phyloP scores from a whole-genome alignment of 176 grass and related monocot species.

The Aegilops bicornis region DNA sequence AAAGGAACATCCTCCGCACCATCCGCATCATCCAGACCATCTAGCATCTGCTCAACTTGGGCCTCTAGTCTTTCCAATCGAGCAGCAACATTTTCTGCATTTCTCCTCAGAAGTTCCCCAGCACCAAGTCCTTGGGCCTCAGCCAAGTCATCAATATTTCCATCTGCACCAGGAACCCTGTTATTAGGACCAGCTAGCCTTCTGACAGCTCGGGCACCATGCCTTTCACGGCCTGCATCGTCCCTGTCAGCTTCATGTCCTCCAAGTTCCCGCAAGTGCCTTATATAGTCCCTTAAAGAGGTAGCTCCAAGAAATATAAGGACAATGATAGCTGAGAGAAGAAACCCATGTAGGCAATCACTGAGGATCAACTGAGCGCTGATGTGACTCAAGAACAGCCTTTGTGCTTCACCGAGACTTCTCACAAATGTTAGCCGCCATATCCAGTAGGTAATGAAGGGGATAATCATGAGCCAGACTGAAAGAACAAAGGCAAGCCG shows the following conservation, averaged over 20 bases:
- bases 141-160: constrained; percentile 61
- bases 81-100: constrained; percentile 98
- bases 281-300: constrained; percentile 95
- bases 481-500: constrained; percentile 96
- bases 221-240: constrained; percentile 76
- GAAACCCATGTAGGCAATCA: constrained; percentile 96
- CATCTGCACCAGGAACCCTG: constrained; percentile 64
- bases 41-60: constrained; percentile 98
- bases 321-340: constrained; percentile 94
- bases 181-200: constrained; percentile 77
- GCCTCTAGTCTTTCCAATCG: constrained; percentile 95
- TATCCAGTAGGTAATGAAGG: constrained; percentile 99
- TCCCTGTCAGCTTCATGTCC: constrained; percentile 91
- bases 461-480: constrained; percentile 99
- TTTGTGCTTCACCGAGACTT: constrained; percentile 87
- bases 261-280: constrained; percentile 90
- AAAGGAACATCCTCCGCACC: constrained; percentile 98
- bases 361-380: constrained; percentile 86
- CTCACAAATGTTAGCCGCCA: constrained; percentile 92
- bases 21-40: constrained; percentile 98
- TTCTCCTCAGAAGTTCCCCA: constrained; percentile 85
- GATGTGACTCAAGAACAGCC: constrained; percentile 89
- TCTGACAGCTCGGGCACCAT: constrained; percentile 94
- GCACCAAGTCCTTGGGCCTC: constrained; percentile 85
- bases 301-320: constrained; percentile 99